Base-by-base conservation (phyloP, 1,284 basidiomycete genomes). In the Ganoderma sinense region DNA sequence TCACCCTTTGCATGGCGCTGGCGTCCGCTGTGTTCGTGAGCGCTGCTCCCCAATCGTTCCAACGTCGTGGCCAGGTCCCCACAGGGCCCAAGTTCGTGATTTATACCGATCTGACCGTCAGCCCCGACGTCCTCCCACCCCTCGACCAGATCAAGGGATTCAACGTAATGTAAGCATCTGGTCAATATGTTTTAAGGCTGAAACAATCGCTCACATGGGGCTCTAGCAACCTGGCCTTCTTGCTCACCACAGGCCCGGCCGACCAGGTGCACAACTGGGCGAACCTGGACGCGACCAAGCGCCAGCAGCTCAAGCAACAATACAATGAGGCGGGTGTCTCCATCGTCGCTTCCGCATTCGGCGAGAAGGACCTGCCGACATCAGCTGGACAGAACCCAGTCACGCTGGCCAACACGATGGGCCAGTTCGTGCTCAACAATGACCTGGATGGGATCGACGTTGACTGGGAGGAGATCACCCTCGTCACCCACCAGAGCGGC, bases 401-500 rank as follows among this genome's bases (percentile, higher is more conserved):
- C 43, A 71, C 64, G 18, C 79, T 81, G 20, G 87, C 88, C 0
- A 80, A 85, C 69, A 82, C 77, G 4, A 81, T 88, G 79, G 85
- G 85, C 65, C 66, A 85, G 61, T 85, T 85, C 70, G 67, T 70
- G 23, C 71, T 70, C 29, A 66, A 41, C 53, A 62, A 59, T 33
- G 80, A 82, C 26, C 76, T 90, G n/a, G 84, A 90, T 71, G 89
- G 88, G 43, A 79, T 89, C 55, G 88, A 89, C 65, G 82, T 89
- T 55, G 87, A 89, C 76, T 89, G 86, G 66, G 87, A 89, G 77
- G 87, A 88, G 74, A 82, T 85, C 69, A 77, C 76, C 60, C 83
- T 85, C 8, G 80, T 87, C 75, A 77, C 85, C 13, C 72, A 75
- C 64, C n/a, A 53, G 45, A 40, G 14, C 23, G 81, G 83, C 40